A percentile compares a stretch with the other conserved stretches of the same genome.
Conservation (phyloP, 1,284 basidiomycete species). For the Trametes versicolor region DNA sequence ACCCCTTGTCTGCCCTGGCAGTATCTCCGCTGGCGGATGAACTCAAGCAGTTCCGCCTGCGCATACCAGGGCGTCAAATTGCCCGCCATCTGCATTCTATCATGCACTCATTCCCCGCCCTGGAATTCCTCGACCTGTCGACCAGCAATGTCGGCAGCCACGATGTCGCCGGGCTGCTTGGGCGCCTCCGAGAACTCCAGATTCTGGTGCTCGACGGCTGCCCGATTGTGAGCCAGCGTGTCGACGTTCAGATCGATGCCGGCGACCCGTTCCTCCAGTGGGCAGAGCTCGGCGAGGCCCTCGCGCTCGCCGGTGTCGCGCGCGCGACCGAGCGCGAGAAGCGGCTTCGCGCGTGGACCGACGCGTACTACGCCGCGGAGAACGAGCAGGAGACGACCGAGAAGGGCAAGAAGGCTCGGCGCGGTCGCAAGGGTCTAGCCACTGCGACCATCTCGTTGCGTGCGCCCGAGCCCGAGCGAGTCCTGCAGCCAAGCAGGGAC, state of each 20-base stretch:
- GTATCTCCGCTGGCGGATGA: slow-evolving; percentile 54
- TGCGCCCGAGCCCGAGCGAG: slow-evolving; percentile 33
- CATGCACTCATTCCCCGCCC: slow-evolving; percentile 48
- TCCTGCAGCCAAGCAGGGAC: slow-evolving; percentile 17
- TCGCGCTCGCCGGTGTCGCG: slow-evolving; percentile 62
- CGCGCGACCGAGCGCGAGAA: slow-evolving; percentile 67
- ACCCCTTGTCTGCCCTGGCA: slow-evolving; percentile 56
- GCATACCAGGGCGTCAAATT: slow-evolving; percentile 67
- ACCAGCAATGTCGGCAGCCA: slow-evolving; percentile 59
- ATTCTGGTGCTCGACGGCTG: slow-evolving; percentile 68
- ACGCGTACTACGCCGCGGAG: slow-evolving; percentile 37
- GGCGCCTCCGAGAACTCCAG: slow-evolving; percentile 53
- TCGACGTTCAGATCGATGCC: slow-evolving; percentile 41
- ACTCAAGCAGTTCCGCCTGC: slow-evolving; percentile 61
- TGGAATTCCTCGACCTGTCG: slow-evolving; percentile 68
- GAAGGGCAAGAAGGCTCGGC: slow-evolving; percentile 37
- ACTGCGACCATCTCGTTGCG: slow-evolving; percentile 66
- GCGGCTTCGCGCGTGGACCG: slow-evolving; percentile 61
- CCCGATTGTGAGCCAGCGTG: slow-evolving; percentile 50
- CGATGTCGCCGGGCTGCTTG: slow-evolving; percentile 61
- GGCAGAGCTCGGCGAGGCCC: slow-evolving; percentile 62
- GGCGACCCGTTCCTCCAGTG: slow-evolving; percentile 56
- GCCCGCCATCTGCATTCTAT: slow-evolving; percentile 51
- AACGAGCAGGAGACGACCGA: slow-evolving; percentile 14
- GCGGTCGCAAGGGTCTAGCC: slow-evolving; percentile 62